A percentile compares a stretch with the other conserved stretches of the same genome.
Conservation (phyloP, 441 rosid genomes). For the Pelargonium australe region DNA sequence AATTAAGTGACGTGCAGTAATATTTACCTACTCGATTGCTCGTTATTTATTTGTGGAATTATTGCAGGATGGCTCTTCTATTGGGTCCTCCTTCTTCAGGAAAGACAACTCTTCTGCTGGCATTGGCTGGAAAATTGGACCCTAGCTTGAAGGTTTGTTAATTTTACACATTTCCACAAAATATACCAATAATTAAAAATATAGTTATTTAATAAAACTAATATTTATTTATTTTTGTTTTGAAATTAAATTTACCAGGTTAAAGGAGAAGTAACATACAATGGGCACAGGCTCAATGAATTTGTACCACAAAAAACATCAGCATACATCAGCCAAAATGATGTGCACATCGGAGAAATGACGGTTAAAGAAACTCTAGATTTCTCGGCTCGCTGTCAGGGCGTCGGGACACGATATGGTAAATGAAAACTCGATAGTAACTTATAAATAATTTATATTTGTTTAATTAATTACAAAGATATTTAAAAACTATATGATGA, state of each 20-base stretch:
- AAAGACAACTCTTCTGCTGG: conserved; percentile 39
- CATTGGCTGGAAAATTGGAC: conserved; percentile 27
- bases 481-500: not conserved
- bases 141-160: conserved; percentile 29
- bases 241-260: conserved; percentile 30
- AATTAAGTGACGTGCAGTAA: too few species aligned
- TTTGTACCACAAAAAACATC: conserved; percentile 61
- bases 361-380: conserved; percentile 66
- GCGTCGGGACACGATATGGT: conserved; percentile 65
- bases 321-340: conserved; percentile 61
- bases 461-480: not conserved
- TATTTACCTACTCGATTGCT: too few species aligned
- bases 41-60: too few species aligned
- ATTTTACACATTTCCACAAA: not conserved
- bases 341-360: conserved; percentile 60
- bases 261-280: conserved; percentile 53
- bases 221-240: too few species aligned
- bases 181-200: not conserved
- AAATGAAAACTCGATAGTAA: not conserved
- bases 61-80: conserved; percentile 44
- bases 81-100: conserved; percentile 62
- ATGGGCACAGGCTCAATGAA: conserved; percentile 53
- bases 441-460: not conserved
- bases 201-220: too few species aligned
- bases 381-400: conserved; percentile 68